Conservation (phyloP, 176 grass and related monocot genomes). For the Hyparrhenia diplandra region DNA sequence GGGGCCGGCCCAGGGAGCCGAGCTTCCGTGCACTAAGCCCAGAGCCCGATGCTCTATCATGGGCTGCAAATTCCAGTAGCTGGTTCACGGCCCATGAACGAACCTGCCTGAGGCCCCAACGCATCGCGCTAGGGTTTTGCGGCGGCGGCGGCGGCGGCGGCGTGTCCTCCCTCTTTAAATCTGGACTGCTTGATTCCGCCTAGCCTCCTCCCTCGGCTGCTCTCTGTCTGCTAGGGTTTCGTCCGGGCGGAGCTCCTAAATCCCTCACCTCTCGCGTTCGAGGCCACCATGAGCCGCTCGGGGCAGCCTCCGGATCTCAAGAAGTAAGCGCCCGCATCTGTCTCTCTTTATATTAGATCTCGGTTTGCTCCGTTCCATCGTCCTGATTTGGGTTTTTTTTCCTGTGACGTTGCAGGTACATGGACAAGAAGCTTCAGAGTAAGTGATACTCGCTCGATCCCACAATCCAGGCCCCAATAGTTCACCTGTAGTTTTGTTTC, state of each 20-base stretch:
- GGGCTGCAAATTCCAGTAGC: not conserved
- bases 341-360: not conserved
- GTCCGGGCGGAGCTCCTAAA: not conserved
- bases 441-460: slow-evolving; percentile 11
- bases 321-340: slow-evolving; percentile 42
- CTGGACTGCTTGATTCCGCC: not conserved
- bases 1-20: not conserved
- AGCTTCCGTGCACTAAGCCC: not conserved
- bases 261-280: not conserved
- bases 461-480: not conserved
- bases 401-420: slow-evolving; percentile 53
- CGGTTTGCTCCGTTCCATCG: not conserved
- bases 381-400: slow-evolving; percentile 2
- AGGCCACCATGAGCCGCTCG: slow-evolving; percentile 64
- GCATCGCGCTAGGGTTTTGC: slow-evolving; percentile 30
- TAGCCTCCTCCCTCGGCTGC: not conserved
- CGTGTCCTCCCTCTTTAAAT: not conserved
- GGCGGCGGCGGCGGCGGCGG: not conserved
- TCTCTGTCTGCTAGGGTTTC: slow-evolving; percentile 20
- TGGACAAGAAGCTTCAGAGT: slow-evolving; percentile 99
- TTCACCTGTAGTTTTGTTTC: not conserved
- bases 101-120: not conserved
- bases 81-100: not conserved
- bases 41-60: not conserved
- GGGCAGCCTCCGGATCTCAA: slow-evolving; percentile 98